These are phyloP conservation scores for Coniochaeta sp. DNA, from an alignment of 2,329 filamentous ascomycete genomes.

Conservation along the genomic window DNA sequence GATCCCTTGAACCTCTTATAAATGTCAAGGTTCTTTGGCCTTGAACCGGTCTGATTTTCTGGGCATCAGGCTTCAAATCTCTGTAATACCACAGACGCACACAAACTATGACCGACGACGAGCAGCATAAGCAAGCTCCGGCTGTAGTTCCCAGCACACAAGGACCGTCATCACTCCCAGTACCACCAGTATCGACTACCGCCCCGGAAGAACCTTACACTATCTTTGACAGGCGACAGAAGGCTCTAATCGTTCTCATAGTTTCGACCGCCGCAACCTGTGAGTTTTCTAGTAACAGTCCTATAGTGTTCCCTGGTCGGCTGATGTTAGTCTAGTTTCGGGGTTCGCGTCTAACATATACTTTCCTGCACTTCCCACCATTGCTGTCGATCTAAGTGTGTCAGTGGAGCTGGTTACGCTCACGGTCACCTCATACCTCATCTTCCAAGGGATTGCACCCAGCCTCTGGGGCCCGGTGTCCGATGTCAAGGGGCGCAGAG, in stretches of 20 bases:
- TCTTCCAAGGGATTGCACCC: constrained; percentile 48
- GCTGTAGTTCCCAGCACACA: too few species aligned
- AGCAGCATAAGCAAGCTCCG: too few species aligned
- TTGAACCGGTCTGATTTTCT: too few species aligned
- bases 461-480: constrained; percentile 41
- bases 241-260: constrained; percentile 35
- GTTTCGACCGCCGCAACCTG: constrained; percentile 43
- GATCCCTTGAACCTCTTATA: too few species aligned
- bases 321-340: constrained; percentile 23
- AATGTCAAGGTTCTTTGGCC: too few species aligned
- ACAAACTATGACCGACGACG: too few species aligned
- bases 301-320: neutral
- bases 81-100: too few species aligned
- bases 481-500: constrained; percentile 34
- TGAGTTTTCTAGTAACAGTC: constrained; percentile 15
- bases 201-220: constrained; percentile 29
- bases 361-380: constrained; percentile 36
- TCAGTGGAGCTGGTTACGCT: constrained; percentile 30
- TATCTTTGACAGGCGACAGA: constrained; percentile 42
- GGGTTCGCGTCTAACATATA: constrained; percentile 38
- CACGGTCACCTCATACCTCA: constrained; percentile 37
- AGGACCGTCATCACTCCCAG: too few species aligned
- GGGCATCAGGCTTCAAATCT: too few species aligned
- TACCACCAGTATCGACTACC: constrained; percentile 1
- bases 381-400: constrained; percentile 34